These are phyloP conservation scores for Backusella psychrophila DNA, from an alignment of 192 early-diverging fungal species.

Conservation along the genomic window DNA sequence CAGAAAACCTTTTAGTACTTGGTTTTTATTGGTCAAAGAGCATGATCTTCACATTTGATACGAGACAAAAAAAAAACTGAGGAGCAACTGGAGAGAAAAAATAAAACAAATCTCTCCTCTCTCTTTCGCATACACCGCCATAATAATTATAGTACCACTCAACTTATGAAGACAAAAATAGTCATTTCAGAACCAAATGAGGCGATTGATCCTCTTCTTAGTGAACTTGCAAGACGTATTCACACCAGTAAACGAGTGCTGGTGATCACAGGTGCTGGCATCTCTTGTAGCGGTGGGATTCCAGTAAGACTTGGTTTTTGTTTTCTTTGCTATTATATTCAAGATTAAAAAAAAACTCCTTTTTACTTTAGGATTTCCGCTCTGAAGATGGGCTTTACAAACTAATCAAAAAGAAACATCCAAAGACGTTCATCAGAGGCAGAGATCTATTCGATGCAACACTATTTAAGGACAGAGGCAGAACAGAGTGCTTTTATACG, in stretches of 20 bases:
- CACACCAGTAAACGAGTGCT: slow-evolving; percentile 51
- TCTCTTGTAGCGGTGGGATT: slow-evolving; percentile 86
- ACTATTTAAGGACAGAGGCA: slow-evolving; percentile 65
- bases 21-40: neutral
- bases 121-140: neutral
- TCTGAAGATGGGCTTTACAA: slow-evolving; percentile 84
- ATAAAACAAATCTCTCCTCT: neutral
- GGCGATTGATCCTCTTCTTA: slow-evolving; percentile 28
- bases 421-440: slow-evolving; percentile 66
- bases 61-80: neutral
- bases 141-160: neutral
- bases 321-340: neutral
- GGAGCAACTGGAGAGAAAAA: neutral
- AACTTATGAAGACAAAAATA: slow-evolving; percentile 26
- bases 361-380: slow-evolving; percentile 69
- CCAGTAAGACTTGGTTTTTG: slow-evolving; percentile 54
- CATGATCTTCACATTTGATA: slow-evolving; percentile 3
- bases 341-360: neutral
- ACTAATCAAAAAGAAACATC: slow-evolving; percentile 75
- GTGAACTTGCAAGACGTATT: slow-evolving; percentile 31
- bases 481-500: slow-evolving; percentile 67
- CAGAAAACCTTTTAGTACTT: neutral
- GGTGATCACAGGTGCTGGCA: slow-evolving; percentile 87
- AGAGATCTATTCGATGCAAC: slow-evolving; percentile 85
- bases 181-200: slow-evolving; percentile 31